Conservation (phyloP, 225 moss, liverwort and hornwort species). For the Polytrichum commune region DNA sequence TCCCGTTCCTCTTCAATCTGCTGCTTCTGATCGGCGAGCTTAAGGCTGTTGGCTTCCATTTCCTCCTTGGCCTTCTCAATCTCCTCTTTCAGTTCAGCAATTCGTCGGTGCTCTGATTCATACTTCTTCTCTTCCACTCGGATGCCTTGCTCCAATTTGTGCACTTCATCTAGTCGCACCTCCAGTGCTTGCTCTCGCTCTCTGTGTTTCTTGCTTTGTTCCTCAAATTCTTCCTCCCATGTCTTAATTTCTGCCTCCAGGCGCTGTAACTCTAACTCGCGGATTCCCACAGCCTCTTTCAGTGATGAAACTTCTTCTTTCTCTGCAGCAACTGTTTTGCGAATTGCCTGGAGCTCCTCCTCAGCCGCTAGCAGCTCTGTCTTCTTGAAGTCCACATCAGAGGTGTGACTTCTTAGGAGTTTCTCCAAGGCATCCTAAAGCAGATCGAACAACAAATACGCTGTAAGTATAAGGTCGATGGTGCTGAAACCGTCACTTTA, state of each 20-base stretch:
- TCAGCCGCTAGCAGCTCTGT: constrained; percentile 48
- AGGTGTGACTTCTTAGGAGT: constrained; percentile 51
- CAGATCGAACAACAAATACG: too few relatives aligned
- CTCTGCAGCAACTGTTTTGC: constrained; percentile 46
- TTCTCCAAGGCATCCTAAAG: constrained; percentile 58
- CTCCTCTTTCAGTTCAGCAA: constrained; percentile 50
- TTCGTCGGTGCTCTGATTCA: constrained; percentile 39
- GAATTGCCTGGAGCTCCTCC: constrained; percentile 49
- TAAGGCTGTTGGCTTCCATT: constrained; percentile 46
- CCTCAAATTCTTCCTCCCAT: constrained; percentile 43
- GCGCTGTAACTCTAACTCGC: constrained; percentile 36
- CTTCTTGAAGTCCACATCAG: constrained; percentile 52
- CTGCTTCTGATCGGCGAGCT: constrained; percentile 44
- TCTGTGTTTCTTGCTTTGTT: constrained; percentile 35
- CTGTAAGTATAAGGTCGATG: too few relatives aligned
- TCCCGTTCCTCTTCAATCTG: constrained; percentile 62
- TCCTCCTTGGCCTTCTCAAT: constrained; percentile 55
- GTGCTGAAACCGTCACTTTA: too few relatives aligned
- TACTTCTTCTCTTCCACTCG: constrained; percentile 57
- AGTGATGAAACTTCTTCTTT: constrained; percentile 40
- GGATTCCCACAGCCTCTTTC: constrained; percentile 33
- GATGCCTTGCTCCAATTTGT: constrained; percentile 45
- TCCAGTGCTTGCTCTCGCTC: constrained; percentile 38
- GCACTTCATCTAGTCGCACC: constrained; percentile 42
- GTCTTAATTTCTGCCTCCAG: constrained; percentile 38